Base-by-base conservation (phyloP, 371 early-diverging fungal species). In the Rhizopus delemar region DNA sequence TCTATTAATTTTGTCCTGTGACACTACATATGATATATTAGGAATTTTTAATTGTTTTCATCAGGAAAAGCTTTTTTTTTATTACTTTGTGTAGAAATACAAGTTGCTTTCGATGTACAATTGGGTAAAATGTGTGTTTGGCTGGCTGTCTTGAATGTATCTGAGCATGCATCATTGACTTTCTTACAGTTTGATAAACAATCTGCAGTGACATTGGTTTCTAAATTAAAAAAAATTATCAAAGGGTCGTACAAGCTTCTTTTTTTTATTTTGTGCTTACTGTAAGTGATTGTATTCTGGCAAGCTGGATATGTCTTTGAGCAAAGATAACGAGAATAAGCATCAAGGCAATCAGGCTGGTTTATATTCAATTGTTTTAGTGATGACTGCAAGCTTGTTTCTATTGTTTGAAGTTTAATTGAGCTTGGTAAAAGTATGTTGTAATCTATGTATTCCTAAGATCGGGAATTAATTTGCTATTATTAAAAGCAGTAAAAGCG, bases 301-400 rank as follows among this genome's bases (percentile, higher is more conserved):
- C 68, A 68, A 62, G 49, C 63, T 35, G 68, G 57, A 32, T 68
- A 68, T 9, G 57, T 52, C 28, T 60, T 53, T 13, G 63, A 56
- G 53, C 68, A 68, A 33, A 46, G 31, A 46, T 63, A 68, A 9
- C 68, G 63, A 32, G 56, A 41, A 49, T 31, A 63, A 12, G 57
- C 54, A 60, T 68, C 41, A 46, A 49, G 39, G 4, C 22, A 57
- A 15, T n/a, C 9, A 38, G 15, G 31, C 28, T 45, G 46, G n/a
- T 28, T 13, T 0, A 29, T 11, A 16, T 32, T 22, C 12, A 39
- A 36, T 41, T 56, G 45, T 39, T n/a, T 22, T 32, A 29, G 33
- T 15, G 39, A 34, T 43, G 35, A 45, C 46, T 33, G 36, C 46
- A 48, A 4, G n/a, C 39, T 38, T 8, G 39, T 2, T 38, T 38